Percentiles rank a stretch among this genome's conserved stretches.
These are phyloP conservation scores for Fraxinus albicans DNA, from an alignment of 305 asterid species.

Conservation along the genomic window DNA sequence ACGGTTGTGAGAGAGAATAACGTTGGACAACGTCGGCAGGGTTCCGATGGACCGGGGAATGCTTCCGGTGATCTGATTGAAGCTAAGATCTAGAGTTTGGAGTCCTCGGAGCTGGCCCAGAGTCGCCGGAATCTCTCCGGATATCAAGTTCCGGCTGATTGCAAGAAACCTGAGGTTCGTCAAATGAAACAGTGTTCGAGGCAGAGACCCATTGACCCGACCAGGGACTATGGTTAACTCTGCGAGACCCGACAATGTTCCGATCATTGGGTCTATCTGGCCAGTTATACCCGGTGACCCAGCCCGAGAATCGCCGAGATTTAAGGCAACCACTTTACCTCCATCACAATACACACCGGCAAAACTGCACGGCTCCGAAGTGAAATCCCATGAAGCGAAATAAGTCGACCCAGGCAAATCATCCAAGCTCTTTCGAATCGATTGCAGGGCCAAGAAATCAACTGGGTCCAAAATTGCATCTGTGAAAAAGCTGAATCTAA, in stretches of 20 bases:
- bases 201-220: constrained; percentile 63
- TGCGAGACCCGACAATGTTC: constrained; percentile 63
- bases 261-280: constrained; percentile 67
- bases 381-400: constrained; percentile 90
- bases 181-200: constrained; percentile 57
- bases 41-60: constrained; percentile 59
- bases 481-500: constrained; percentile 6
- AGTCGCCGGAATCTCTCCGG: constrained; percentile 68
- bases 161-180: constrained; percentile 60
- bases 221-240: constrained; percentile 90
- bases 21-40: constrained; percentile 61
- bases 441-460: constrained; percentile 84
- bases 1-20: constrained; percentile 68
- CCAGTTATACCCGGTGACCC: constrained; percentile 81
- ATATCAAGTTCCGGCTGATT: constrained; percentile 63
- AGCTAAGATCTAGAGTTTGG: constrained; percentile 82
- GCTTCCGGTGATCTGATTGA: constrained; percentile 57
- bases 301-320: constrained; percentile 93
- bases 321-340: constrained; percentile 63
- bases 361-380: constrained; percentile 87
- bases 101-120: constrained; percentile 64
- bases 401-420: constrained; percentile 77
- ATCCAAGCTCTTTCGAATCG: constrained; percentile 55
- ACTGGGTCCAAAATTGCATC: constrained; percentile 63
- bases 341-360: constrained; percentile 78